A percentile compares a stretch with the other conserved stretches of the same genome.
phyloP scores from a whole-genome alignment of 2,329 filamentous ascomycete species.

The Alternaria infectoria region DNA sequence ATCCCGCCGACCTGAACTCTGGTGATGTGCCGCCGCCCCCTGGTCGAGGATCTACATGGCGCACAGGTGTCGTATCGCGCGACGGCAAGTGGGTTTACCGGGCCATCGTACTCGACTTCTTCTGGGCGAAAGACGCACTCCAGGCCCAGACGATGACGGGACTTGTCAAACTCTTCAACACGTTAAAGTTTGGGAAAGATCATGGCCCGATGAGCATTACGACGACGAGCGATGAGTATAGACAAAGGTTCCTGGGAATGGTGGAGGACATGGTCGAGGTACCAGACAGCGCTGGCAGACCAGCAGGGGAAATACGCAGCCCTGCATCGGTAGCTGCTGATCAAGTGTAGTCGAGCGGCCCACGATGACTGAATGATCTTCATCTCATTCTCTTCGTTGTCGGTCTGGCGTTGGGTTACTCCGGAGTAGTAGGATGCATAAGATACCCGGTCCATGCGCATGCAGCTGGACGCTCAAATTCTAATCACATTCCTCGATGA shows the following conservation, averaged over 20 bases:
- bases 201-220: slow-evolving; percentile 79
- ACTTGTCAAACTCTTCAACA: slow-evolving; percentile 68
- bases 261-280: slow-evolving; percentile 50
- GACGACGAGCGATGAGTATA: slow-evolving; percentile 71
- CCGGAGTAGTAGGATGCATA: neutral
- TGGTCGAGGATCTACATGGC: slow-evolving; percentile 58
- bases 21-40: slow-evolving; percentile 43
- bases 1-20: slow-evolving; percentile 50
- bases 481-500: neutral
- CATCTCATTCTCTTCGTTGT: neutral
- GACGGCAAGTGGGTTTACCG: slow-evolving; percentile 73
- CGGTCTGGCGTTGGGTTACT: neutral
- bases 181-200: slow-evolving; percentile 57
- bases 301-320: slow-evolving; percentile 37
- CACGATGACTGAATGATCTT: neutral
- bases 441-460: slow-evolving; percentile 6
- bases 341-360: slow-evolving; percentile 6
- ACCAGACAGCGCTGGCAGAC: slow-evolving; percentile 39
- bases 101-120: slow-evolving; percentile 74
- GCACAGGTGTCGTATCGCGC: slow-evolving; percentile 65
- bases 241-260: slow-evolving; percentile 62
- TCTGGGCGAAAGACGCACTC: slow-evolving; percentile 76
- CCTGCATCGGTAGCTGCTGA: slow-evolving; percentile 14
- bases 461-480: neutral
- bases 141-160: slow-evolving; percentile 71